A percentile compares a stretch with the other conserved stretches of the same genome.
Conservation (phyloP, 2,329 filamentous ascomycete species). For the Dactylellina haptotyla region DNA sequence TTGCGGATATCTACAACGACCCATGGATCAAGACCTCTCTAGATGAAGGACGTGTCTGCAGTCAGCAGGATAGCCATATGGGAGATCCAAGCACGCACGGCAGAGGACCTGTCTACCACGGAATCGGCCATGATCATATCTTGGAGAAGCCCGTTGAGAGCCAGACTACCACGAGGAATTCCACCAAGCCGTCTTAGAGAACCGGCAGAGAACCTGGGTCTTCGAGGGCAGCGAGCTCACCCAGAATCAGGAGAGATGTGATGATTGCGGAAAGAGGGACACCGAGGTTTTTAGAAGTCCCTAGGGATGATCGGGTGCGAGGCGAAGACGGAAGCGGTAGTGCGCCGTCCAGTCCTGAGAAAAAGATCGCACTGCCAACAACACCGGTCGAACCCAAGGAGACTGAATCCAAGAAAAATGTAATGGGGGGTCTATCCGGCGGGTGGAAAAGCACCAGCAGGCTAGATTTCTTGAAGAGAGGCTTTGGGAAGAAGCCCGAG, state of each 20-base stretch:
- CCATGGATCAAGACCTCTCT: constrained; percentile 87
- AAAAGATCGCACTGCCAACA: neutral
- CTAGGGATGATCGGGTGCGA: neutral
- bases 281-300: constrained; percentile 6
- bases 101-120: constrained; percentile 74
- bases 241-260: too few relatives aligned
- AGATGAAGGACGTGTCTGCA: constrained; percentile 70
- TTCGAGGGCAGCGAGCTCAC: too few relatives aligned
- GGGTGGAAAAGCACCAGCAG: constrained; percentile 16
- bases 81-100: constrained; percentile 21
- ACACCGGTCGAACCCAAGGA: neutral
- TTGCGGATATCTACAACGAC: constrained; percentile 86
- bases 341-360: neutral
- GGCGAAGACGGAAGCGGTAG: neutral
- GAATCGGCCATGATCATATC: constrained; percentile 82
- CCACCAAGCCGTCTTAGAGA: constrained; percentile 65
- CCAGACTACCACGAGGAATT: constrained; percentile 96
- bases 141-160: constrained; percentile 83
- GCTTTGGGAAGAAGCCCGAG: constrained; percentile 10
- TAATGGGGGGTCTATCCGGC: neutral
- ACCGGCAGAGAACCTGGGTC: constrained; percentile 2
- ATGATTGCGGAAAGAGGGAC: neutral
- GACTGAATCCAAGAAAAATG: neutral
- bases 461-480: constrained; percentile 12
- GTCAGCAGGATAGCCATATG: constrained; percentile 70